Conservation (phyloP, 768 basidiomycete genomes). For the Boletus subcaerulescens region DNA sequence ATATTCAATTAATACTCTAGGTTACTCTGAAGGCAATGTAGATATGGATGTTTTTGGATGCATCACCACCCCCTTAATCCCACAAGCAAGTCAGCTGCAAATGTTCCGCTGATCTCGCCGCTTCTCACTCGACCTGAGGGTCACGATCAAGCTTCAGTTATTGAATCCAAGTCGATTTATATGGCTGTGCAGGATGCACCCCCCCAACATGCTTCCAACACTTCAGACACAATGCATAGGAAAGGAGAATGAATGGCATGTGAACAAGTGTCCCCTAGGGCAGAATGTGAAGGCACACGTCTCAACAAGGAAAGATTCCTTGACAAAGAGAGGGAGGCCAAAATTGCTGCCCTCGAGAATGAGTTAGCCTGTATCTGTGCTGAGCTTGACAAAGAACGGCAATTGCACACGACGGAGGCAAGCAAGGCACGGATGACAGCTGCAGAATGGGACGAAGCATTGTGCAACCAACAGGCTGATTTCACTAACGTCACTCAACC, state of each 20-base stretch:
- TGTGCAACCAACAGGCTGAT: conserved; percentile 61
- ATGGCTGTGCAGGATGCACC: conserved; percentile 52
- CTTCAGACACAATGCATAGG: conserved; percentile 53
- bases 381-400: conserved; percentile 64
- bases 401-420: conserved; percentile 54
- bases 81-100: no score
- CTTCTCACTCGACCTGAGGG: no score
- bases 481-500: conserved; percentile 72
- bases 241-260: conserved; percentile 59
- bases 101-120: no score
- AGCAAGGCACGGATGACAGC: conserved; percentile 43
- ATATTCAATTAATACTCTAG: no score
- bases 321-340: conserved; percentile 44
- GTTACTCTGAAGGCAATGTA: no score
- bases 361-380: conserved; percentile 54
- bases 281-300: conserved; percentile 50
- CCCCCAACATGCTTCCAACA: conserved; percentile 51
- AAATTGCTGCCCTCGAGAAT: conserved; percentile 59
- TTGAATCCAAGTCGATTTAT: conserved; percentile 29
- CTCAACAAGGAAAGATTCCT: conserved; percentile 28
- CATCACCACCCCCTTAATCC: no score
- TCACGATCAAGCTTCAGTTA: conserved; percentile 31
- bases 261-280: conserved; percentile 51
- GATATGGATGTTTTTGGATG: no score
- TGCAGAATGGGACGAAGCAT: conserved; percentile 46